Percentiles rank a stretch among this genome's conserved stretches.
Evolutionary conservation across 495 filamentous ascomycete species (phyloP).

Genomic region (Lentithecium fluviatile): DNA sequence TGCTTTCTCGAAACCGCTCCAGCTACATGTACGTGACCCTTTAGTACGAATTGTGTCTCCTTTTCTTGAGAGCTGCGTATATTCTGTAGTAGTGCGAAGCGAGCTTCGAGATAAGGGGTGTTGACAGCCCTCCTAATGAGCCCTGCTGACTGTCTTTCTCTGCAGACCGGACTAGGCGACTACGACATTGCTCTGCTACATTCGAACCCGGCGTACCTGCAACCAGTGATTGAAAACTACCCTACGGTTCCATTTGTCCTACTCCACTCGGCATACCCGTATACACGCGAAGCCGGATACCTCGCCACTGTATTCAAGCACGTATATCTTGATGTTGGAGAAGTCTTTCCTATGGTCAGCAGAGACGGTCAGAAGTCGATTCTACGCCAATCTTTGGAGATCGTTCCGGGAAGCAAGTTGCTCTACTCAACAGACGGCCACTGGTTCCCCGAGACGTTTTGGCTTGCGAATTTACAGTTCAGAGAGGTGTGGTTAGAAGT

Average conservation of each 20-base stretch:
- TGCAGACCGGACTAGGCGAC: slow-evolving; percentile 76
- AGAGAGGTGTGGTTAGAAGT: slow-evolving; percentile 70
- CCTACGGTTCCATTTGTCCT: slow-evolving; percentile 72
- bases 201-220: slow-evolving; percentile 75
- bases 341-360: slow-evolving; percentile 81
- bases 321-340: slow-evolving; percentile 82
- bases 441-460: slow-evolving; percentile 79
- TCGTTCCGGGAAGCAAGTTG: slow-evolving; percentile 73
- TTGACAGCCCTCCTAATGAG: no score
- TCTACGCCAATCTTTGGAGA: slow-evolving; percentile 70
- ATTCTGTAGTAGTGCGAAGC: no score
- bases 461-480: slow-evolving; percentile 74
- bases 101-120: no score
- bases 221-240: slow-evolving; percentile 68
- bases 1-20: slow-evolving; percentile 63
- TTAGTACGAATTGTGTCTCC: no score
- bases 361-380: slow-evolving; percentile 74
- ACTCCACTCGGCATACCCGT: slow-evolving; percentile 82
- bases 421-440: slow-evolving; percentile 86
- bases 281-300: slow-evolving; percentile 78
- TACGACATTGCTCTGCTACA: slow-evolving; percentile 70
- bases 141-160: no score
- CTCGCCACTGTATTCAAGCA: slow-evolving; percentile 77
- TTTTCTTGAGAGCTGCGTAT: no score
- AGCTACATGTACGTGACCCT: slow-evolving; percentile 54